Evolutionary conservation across 2,329 filamentous ascomycete species (phyloP).

Genomic region (Diaporthe sp.): DNA sequence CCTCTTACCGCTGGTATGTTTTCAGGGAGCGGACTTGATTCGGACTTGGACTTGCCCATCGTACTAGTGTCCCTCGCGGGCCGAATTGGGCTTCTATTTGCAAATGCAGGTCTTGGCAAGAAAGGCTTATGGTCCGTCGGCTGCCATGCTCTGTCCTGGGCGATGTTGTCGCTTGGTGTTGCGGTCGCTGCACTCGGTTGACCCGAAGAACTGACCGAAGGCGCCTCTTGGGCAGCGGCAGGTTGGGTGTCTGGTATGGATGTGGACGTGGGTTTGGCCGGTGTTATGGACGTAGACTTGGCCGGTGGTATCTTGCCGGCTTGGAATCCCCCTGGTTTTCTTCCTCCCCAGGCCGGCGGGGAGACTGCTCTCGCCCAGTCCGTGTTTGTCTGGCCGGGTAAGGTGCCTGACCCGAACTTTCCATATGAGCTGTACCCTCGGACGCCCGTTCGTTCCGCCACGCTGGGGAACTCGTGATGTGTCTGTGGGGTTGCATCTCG

Average conservation of each 20-base stretch:
- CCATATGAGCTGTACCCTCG: slow-evolving; percentile 33
- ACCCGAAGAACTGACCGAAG: not conserved
- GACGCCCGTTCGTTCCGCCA: not conserved
- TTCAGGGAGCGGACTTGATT: not conserved
- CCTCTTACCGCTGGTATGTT: not conserved
- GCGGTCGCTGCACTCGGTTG: not conserved
- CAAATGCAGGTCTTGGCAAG: not conserved
- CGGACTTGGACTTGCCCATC: not conserved
- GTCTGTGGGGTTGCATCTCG: not conserved
- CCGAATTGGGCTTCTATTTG: slow-evolving; percentile 1
- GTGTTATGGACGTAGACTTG: slow-evolving; percentile 26
- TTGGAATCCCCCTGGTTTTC: not conserved
- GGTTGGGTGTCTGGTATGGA: not conserved
- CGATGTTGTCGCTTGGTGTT: not conserved
- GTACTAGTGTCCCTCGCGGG: not conserved
- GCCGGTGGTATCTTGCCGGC: slow-evolving; percentile 34
- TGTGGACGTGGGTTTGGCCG: slow-evolving; percentile 22
- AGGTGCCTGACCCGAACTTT: slow-evolving; percentile 36
- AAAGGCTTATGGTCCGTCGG: not conserved
- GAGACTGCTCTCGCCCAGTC: slow-evolving; percentile 31
- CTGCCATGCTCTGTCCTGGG: slow-evolving; percentile 16
- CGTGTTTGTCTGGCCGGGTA: slow-evolving; percentile 38
- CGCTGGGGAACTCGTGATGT: not conserved
- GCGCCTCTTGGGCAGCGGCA: not conserved
- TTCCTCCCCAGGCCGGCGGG: slow-evolving; percentile 26